Evolutionary conservation across 495 filamentous ascomycete species (phyloP), one percentile per base, ranked within the genome.

Genomic region (Schizothecium vesticola): DNA sequence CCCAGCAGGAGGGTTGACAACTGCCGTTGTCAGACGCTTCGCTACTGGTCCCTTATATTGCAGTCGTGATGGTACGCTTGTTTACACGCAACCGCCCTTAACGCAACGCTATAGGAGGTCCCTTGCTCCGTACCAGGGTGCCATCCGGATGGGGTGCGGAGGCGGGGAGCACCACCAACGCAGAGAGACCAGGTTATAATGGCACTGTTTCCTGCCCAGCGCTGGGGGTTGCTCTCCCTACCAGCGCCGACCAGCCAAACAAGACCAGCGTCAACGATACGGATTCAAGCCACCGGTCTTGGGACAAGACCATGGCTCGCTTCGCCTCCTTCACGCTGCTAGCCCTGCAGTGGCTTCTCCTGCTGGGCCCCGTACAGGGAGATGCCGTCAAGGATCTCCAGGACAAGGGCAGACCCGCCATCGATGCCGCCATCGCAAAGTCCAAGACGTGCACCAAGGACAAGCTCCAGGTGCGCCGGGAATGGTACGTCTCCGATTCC

Each of bases 361-460:
- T 79, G 22, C 59, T 59, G 25, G 67, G 65, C 62, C 63, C 71
- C 13, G 76, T 68, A 24, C 63, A 70, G 6, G 79, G 72, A 26
- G 82, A 84, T 70, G 80, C 78, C 2, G 80, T 84, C 8, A 36
- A 64, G 21, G 79, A 83, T 67, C 75, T 84, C 13, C 76, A 81
- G 70, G 75, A 72, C 23, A 78, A 80, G 69, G 81, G 80, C n/a
- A 66, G 77, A 51, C 68, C 79, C 0, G 75, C 74, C 24, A 57
- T 83, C 22, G 79, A 82, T 60, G 74, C 78, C 19, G 66, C 72
- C 61, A 51, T 84, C 7, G 80, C 80, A 21, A 83, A 80, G 73
- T 80, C 78, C 9, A 77, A 72, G 61, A 83, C 79, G 6, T 85
- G 83, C 70, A 83, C 80, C 24, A 80, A 80, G 63, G 78, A 73